Base-by-base conservation (phyloP, 192 early-diverging fungal species). In the Coemansia sp. region DNA sequence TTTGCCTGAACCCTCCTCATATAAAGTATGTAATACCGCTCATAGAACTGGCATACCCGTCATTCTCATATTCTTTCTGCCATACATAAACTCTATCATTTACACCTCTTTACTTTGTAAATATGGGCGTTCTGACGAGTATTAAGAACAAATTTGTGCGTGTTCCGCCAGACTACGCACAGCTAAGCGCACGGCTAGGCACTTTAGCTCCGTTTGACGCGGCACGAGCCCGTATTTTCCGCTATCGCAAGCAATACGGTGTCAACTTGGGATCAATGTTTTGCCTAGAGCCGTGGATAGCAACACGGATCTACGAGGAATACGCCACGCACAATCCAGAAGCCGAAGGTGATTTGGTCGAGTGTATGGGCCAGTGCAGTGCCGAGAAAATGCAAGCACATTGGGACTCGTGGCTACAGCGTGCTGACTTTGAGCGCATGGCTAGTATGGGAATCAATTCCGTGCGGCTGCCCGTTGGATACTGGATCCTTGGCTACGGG, bases 231-330 rank as follows among this genome's bases (percentile, higher is more conserved):
- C 62, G 56, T 15, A 37, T 64, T 10, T 56, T 55, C 50, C 62
- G 62, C 12, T 64, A 55, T 23, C 62, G 62, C 21, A 64, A 64
- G 53, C 50, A 49, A 23, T 45, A 64, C 15, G 62, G 62, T 25
- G 62, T 64, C 39, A 64, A 64, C 11, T 9, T 64, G 11, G 62
- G 62, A 2, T 64, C 62, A 5, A 23, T 64, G 52, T 64, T 64
- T 27, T 64, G 62, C 54, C 39, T 64, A 14, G 62, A 64, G 62
- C 62, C 62, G 2, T 64, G 62, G 62, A 64, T 64, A 5, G 50
- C 62, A 5, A 64, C 62, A 15, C 23, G 27, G 0, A 12, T 64
- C 2, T 64, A 64, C 62, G 56, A 64, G 11, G 19, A 51, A 7
- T 45, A 64, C 23, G 17, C 14, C 14, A 39, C 25, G 11, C 61